Evolutionary conservation across 192 early-diverging fungal species (phyloP).

Genomic region (Linnemannia elongata): DNA sequence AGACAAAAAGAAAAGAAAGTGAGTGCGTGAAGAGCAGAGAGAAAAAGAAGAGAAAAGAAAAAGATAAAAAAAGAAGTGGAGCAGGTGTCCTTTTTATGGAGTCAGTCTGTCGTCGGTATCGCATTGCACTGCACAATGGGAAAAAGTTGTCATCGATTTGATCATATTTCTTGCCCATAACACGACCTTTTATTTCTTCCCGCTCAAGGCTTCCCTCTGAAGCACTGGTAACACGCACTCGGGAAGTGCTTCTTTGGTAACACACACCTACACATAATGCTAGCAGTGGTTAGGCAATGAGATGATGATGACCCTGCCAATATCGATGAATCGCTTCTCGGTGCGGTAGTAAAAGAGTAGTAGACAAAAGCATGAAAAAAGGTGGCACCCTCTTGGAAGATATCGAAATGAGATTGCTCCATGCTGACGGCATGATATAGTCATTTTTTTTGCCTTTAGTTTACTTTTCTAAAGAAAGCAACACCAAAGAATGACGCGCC

Average conservation of each 20-base stretch:
- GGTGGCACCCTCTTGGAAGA: no score
- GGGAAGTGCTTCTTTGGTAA: no score
- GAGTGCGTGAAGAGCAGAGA: not conserved
- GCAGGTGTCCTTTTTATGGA: not conserved
- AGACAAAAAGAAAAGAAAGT: not conserved
- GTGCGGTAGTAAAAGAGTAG: no score
- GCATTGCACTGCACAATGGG: not conserved
- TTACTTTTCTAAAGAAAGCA: not conserved
- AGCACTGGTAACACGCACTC: not conserved
- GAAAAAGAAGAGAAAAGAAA: not conserved
- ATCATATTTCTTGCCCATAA: no score
- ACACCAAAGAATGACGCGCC: not conserved
- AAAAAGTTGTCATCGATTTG: not conserved
- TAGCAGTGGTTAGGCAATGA: no score
- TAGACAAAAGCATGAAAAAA: no score
- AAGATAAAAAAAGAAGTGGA: not conserved
- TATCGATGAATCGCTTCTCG: no score
- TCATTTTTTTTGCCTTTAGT: not conserved
- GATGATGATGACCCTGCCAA: no score
- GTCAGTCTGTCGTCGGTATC: not conserved
- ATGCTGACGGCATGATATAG: slow-evolving; percentile 8
- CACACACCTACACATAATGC: no score
- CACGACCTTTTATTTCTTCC: not conserved
- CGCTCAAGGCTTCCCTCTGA: not conserved
- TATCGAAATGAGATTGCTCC: no score